phyloP scores from a whole-genome alignment of 208 protist genomes.

The Crithidia sp. region DNA sequence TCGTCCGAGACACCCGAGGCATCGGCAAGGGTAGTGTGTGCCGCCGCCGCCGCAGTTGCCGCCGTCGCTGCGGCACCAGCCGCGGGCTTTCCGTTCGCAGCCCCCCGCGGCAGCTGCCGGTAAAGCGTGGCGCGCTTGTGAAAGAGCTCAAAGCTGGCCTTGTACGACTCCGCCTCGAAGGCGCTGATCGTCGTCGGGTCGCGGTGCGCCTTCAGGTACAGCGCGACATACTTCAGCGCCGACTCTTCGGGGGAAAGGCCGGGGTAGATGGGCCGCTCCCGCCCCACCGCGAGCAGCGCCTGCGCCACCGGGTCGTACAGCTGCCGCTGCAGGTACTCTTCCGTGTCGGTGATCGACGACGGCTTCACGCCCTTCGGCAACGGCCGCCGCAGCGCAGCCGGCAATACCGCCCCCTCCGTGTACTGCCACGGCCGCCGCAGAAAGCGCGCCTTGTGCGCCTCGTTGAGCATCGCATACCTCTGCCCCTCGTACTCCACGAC shows the following conservation, averaged over 20 bases:
- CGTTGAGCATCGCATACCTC: constrained; percentile 73
- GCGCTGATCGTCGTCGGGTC: constrained; percentile 51
- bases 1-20: not conserved
- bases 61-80: not conserved
- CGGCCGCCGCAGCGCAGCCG: constrained; percentile 70
- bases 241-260: constrained; percentile 85
- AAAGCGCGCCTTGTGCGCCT: constrained; percentile 64
- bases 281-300: constrained; percentile 78
- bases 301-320: constrained; percentile 87
- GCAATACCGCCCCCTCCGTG: constrained; percentile 64
- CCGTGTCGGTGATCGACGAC: constrained; percentile 40
- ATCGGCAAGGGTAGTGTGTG: not conserved
- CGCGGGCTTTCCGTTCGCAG: not conserved
- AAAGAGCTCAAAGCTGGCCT: constrained; percentile 64
- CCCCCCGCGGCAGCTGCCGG: constrained; percentile 1
- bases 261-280: constrained; percentile 79
- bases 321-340: constrained; percentile 81
- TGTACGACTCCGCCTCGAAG: constrained; percentile 76
- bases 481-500: constrained; percentile 81
- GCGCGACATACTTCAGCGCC: constrained; percentile 86
- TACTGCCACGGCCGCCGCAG: constrained; percentile 88
- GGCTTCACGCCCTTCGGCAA: constrained; percentile 37
- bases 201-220: constrained; percentile 90
- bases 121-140: constrained; percentile 71
- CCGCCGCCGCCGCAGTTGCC: not conserved